Conservation (phyloP, 441 rosid genomes). For the Eutrema salsugineum region DNA sequence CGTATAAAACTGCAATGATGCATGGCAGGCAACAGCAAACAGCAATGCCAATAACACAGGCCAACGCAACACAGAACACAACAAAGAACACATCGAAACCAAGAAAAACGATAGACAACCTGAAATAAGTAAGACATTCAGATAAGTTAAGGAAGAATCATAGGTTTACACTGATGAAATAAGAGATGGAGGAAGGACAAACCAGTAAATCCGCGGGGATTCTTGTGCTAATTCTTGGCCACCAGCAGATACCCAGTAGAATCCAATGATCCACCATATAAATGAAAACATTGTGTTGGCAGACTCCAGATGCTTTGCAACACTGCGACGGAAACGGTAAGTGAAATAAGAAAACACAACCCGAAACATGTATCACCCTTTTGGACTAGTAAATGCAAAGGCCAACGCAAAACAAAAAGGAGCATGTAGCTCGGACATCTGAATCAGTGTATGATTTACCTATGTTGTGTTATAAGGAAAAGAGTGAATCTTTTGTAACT, state of each 20-base stretch:
- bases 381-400: background rate
- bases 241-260: slow-evolving; percentile 95
- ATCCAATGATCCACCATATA: slow-evolving; percentile 98
- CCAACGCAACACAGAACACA: slow-evolving; percentile 93
- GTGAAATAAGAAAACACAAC: slow-evolving; percentile 6
- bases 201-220: slow-evolving; percentile 93
- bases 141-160: slow-evolving; percentile 4
- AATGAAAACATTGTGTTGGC: slow-evolving; percentile 95
- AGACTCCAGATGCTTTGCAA: slow-evolving; percentile 87
- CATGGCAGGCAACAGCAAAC: slow-evolving; percentile 99
- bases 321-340: slow-evolving; percentile 32
- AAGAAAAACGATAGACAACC: slow-evolving; percentile 93
- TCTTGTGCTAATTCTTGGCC: slow-evolving; percentile 63
- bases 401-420: background rate
- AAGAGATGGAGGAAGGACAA: slow-evolving; percentile 27
- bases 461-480: background rate
- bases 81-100: slow-evolving; percentile 99
- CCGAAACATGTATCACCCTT: background rate
- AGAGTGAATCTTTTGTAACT: background rate
- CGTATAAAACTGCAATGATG: slow-evolving; percentile 92
- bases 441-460: background rate
- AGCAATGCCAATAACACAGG: slow-evolving; percentile 94
- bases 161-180: background rate
- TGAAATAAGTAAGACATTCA: slow-evolving; percentile 37
- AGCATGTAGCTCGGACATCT: background rate